A percentile compares a stretch with the other conserved stretches of the same genome.
Conservation (phyloP, 768 basidiomycete genomes). For the Boletus barrowsii region DNA sequence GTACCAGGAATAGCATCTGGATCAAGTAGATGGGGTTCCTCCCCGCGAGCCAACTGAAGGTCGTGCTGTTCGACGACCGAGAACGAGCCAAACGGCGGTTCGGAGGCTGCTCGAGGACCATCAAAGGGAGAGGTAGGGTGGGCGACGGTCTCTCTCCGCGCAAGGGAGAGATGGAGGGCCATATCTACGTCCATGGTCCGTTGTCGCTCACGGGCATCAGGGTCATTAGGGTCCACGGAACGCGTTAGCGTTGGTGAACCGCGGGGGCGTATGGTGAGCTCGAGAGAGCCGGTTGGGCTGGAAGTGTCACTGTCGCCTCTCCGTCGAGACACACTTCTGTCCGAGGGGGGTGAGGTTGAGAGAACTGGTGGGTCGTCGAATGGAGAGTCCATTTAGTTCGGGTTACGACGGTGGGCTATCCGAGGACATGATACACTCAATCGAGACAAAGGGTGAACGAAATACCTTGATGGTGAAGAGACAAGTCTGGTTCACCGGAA, state of each 20-base stretch:
- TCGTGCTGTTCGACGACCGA: constrained; percentile 51
- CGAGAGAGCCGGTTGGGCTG: constrained; percentile 41
- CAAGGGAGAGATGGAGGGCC: constrained; percentile 76
- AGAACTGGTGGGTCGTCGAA: constrained; percentile 31
- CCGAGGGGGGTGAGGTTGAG: constrained; percentile 44
- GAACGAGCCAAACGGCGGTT: constrained; percentile 39
- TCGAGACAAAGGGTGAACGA: background rate
- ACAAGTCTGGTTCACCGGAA: background rate
- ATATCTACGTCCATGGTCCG: constrained; percentile 93
- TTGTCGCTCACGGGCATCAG: constrained; percentile 80
- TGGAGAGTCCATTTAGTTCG: constrained; percentile 37
- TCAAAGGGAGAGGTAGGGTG: constrained; percentile 35
- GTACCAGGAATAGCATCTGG: constrained; percentile 5
- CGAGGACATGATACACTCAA: background rate
- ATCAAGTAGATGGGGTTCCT: constrained; percentile 15
- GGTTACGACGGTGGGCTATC: constrained; percentile 1
- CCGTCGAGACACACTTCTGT: constrained; percentile 38
- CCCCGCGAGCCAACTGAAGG: constrained; percentile 39
- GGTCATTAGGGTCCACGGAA: constrained; percentile 66
- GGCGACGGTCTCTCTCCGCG: constrained; percentile 59
- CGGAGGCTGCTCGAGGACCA: constrained; percentile 30
- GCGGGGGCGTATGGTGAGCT: constrained; percentile 42
- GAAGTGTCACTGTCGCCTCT: constrained; percentile 31
- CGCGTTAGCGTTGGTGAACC: constrained; percentile 62
- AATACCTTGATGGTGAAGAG: too few relatives aligned